Percentiles rank a stretch among this genome's conserved stretches.
Evolutionary conservation across 768 basidiomycete genomes (phyloP).

Genomic region (Aureoboletus auriporus): DNA sequence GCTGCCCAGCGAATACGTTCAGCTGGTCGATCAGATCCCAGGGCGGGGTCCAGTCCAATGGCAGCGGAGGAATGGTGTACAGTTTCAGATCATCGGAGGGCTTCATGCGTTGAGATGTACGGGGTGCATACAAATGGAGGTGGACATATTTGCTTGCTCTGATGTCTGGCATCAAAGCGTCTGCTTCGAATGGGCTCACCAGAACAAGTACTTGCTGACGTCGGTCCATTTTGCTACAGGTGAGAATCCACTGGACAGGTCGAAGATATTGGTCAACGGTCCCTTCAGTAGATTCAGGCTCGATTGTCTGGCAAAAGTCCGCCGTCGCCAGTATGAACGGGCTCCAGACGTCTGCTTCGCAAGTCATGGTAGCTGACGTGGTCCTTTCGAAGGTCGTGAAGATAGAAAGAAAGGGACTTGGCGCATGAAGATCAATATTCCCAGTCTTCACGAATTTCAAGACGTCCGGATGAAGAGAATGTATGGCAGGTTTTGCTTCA

Average conservation of each 20-base stretch:
- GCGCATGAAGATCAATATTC: background rate
- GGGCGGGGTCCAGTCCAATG: background rate
- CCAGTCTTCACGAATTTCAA: background rate
- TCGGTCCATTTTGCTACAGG: background rate
- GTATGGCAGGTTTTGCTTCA: background rate
- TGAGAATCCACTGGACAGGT: slow-evolving; percentile 4
- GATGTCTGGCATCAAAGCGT: background rate
- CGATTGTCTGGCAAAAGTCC: slow-evolving; percentile 1
- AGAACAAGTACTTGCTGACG: background rate
- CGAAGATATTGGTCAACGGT: background rate
- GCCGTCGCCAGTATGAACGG: background rate
- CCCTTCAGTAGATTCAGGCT: background rate
- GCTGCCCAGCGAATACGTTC: slow-evolving; percentile 26
- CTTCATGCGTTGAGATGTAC: background rate
- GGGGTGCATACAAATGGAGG: background rate
- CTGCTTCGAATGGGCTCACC: slow-evolving; percentile 3
- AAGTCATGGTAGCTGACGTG: background rate
- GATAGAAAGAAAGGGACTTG: background rate
- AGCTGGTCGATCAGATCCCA: background rate
- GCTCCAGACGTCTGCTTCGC: background rate
- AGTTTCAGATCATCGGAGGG: background rate
- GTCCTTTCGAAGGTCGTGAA: background rate
- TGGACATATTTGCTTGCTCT: background rate
- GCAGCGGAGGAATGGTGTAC: background rate
- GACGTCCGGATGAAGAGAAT: slow-evolving; percentile 1